Percentiles rank a stretch among this genome's conserved stretches.
Conservation (phyloP, 1,284 basidiomycete genomes). For the Coniophora puteana region DNA sequence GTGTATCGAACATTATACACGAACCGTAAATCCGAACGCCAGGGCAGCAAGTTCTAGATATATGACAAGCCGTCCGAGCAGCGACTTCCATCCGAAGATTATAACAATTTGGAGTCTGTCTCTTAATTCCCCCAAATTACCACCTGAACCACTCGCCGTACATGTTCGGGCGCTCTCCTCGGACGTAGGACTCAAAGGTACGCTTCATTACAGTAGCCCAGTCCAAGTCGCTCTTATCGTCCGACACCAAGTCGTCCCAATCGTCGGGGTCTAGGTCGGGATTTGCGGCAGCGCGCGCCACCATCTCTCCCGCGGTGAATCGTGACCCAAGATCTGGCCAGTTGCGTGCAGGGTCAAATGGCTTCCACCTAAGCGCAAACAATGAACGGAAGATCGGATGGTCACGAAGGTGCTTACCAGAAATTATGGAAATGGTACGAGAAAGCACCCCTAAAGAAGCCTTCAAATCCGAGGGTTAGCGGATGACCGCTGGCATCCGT, state of each 20-base stretch:
- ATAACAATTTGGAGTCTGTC: too few relatives aligned
- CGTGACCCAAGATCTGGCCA: conserved; percentile 67
- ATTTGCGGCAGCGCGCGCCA: conserved; percentile 29
- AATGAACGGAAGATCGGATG: neutral
- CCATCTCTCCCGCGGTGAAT: conserved; percentile 55
- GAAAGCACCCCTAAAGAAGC: conserved; percentile 67
- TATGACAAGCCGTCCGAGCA: too few relatives aligned
- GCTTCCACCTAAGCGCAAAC: conserved; percentile 52
- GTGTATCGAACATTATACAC: too few relatives aligned
- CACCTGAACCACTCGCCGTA: conserved; percentile 68
- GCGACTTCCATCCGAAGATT: too few relatives aligned
- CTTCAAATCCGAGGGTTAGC: conserved; percentile 57
- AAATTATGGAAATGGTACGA: conserved; percentile 67
- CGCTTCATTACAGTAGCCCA: conserved; percentile 78
- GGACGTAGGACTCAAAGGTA: conserved; percentile 72
- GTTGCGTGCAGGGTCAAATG: conserved; percentile 65
- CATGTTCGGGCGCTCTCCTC: conserved; percentile 73
- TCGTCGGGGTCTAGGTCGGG: conserved; percentile 17
- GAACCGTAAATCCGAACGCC: too few relatives aligned
- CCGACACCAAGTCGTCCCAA: conserved; percentile 12
- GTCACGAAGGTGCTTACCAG: conserved; percentile 24
- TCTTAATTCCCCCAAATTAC: too few relatives aligned
- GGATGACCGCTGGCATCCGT: conserved; percentile 47
- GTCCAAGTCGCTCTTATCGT: conserved; percentile 60
- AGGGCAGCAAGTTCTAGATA: too few relatives aligned